Evolutionary conservation across 108 stramenopile genomes (phyloP), one percentile per base, ranked within the genome.

Genomic region (Cylindrotheca fusiformis): DNA sequence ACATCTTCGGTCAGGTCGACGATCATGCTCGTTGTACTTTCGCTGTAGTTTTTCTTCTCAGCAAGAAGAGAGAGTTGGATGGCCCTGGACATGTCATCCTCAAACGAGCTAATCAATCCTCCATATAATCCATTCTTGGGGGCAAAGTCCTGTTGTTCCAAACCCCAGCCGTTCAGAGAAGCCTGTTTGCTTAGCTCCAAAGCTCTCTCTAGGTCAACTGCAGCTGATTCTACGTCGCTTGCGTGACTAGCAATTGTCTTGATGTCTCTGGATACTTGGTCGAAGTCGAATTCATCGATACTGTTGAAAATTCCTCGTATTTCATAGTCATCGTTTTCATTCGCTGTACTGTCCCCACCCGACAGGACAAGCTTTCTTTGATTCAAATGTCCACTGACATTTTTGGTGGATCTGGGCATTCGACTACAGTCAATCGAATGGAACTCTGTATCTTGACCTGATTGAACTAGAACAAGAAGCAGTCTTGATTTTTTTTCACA

Each of bases 381-480:
- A 2, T 59, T 6, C 6, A 1, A 25, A 2, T 4, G n/a, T n/a
- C n/a, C n/a, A n/a, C n/a, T n/a, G n/a, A n/a, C n/a, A n/a, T n/a
- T n/a, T n/a, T n/a, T 33, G 31, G 48, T 12, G 3, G 28, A 18
- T 2, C 29, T 31, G 2, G 32, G 2, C 41, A 63, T 32, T n/a
- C 50, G 46, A 32, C 41, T 52, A 44, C 76, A 79, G 23, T 56
- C 68, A 18, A 82, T 76, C 17, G 65, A 60, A 26, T 83, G 83
- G 41, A 84, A 64, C 28, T 87, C 83, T 24, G 65, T 76, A 63
- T 83, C 79, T 54, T 82, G 79, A n/a, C 86, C 86, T 25, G 81
- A 76, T 65, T 87, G 83, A 45, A 69, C 75, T 0, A 87, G 41
- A 28, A 81, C 86, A 46, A 69, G 55, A 46, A 87, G 48, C 19